Evolutionary conservation across 2,329 filamentous ascomycete species (phyloP).

Genomic region (Scortechinia acanthostroma): DNA sequence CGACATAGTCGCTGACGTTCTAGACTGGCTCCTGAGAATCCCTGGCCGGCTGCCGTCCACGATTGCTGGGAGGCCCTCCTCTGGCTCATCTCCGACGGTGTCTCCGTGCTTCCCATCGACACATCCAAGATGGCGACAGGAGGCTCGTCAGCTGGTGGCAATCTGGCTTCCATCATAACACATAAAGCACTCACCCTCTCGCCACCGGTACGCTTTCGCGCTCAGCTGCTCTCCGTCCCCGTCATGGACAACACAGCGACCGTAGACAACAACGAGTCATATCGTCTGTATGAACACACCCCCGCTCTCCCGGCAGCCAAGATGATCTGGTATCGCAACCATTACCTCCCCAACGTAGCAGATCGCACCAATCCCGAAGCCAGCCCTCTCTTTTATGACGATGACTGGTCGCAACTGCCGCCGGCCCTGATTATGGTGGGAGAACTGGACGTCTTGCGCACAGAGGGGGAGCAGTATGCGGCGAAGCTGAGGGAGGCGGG

Average conservation of each 20-base stretch:
- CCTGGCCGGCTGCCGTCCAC: constrained; percentile 46
- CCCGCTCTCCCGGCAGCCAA: constrained; percentile 6
- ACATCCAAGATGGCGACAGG: constrained; percentile 33
- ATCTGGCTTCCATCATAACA: constrained; percentile 42
- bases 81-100: constrained; percentile 22
- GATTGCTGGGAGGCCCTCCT: constrained; percentile 47
- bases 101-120: constrained; percentile 25
- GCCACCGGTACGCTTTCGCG: constrained; percentile 16
- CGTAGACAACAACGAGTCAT: constrained; percentile 3
- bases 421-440: constrained; percentile 3
- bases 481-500: constrained; percentile 3
- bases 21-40: constrained; percentile 46
- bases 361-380: constrained; percentile 2
- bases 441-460: constrained; percentile 4
- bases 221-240: constrained; percentile 38
- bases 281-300: constrained; percentile 4
- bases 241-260: constrained; percentile 7
- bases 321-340: constrained; percentile 7
- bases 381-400: constrained; percentile 2
- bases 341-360: constrained; percentile 3
- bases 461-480: constrained; percentile 6
- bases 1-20: background rate
- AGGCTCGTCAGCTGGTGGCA: constrained; percentile 41
- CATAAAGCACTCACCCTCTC: constrained; percentile 29
- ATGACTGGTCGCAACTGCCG: constrained; percentile 2